Evolutionary conservation across 768 basidiomycete genomes (phyloP).

Genomic region (Agaricus blazei): DNA sequence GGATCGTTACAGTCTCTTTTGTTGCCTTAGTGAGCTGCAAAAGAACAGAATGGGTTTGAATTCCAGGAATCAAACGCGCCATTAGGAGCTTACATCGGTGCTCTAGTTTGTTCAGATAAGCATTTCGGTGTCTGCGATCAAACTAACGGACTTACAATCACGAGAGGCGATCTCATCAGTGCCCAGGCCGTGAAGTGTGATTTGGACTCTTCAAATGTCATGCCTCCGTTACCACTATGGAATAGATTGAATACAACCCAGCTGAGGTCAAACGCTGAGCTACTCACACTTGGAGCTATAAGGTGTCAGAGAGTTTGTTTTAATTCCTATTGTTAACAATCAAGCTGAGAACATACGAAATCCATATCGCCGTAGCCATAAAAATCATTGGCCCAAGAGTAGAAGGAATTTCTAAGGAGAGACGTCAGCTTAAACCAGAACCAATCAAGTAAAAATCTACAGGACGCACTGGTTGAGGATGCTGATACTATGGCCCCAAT

Average conservation of each 20-base stretch:
- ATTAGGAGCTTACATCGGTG: conserved; percentile 20
- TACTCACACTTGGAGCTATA: conserved; percentile 52
- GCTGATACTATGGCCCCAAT: conserved; percentile 43
- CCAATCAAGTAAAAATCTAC: neutral
- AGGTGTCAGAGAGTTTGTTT: neutral
- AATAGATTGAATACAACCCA: neutral
- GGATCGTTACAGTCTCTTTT: conserved; percentile 43
- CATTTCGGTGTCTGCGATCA: neutral
- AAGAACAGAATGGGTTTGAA: neutral
- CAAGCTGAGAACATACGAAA: conserved; percentile 34
- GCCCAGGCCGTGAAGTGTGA: conserved; percentile 73
- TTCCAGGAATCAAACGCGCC: neutral
- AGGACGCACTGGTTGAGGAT: conserved; percentile 50
- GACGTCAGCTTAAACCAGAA: neutral
- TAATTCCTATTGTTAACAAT: neutral
- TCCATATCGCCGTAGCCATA: conserved; percentile 68
- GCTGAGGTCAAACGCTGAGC: neutral
- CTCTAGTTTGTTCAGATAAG: neutral
- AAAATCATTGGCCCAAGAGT: conserved; percentile 57
- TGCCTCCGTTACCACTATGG: conserved; percentile 54
- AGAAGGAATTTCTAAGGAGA: conserved; percentile 52
- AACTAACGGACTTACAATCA: conserved; percentile 28
- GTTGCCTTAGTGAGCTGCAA: conserved; percentile 23
- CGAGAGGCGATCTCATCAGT: conserved; percentile 60
- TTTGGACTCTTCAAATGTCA: conserved; percentile 60